Evolutionary conservation across 2,329 filamentous ascomycete genomes (phyloP).

Genomic region (Fusarium circinatum): DNA sequence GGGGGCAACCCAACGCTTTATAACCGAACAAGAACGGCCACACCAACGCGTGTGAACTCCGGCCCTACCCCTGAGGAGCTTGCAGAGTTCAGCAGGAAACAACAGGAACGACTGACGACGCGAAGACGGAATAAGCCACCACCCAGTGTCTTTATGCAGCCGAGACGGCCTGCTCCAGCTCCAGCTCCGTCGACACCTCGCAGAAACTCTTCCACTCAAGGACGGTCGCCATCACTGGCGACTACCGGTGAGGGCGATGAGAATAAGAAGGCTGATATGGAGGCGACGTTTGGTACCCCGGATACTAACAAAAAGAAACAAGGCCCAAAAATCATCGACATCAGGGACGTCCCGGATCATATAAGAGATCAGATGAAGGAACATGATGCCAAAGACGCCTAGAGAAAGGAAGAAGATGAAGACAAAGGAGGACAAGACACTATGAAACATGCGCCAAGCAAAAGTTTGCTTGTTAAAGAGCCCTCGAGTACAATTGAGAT

Average conservation of each 20-base stretch:
- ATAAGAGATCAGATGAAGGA: background rate
- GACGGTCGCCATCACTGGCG: background rate
- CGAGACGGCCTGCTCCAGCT: background rate
- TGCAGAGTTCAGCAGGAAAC: background rate
- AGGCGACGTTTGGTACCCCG: background rate
- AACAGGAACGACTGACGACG: background rate
- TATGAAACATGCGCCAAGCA: background rate
- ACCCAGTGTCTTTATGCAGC: background rate
- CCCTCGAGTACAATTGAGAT: background rate
- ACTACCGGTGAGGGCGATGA: background rate
- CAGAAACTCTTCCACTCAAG: background rate
- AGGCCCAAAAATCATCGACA: background rate
- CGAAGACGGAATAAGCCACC: background rate
- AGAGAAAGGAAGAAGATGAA: background rate
- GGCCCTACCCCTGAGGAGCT: background rate
- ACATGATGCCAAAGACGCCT: background rate
- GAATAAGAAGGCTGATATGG: background rate
- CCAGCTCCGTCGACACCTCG: background rate
- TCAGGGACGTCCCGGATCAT: background rate
- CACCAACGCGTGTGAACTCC: background rate
- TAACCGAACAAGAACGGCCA: background rate
- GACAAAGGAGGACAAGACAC: background rate
- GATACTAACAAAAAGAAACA: background rate
- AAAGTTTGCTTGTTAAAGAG: background rate
- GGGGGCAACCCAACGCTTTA: conserved; percentile 11